Conservation (phyloP, 129 eudicot species). For the Centrapalus pauciflorus region DNA sequence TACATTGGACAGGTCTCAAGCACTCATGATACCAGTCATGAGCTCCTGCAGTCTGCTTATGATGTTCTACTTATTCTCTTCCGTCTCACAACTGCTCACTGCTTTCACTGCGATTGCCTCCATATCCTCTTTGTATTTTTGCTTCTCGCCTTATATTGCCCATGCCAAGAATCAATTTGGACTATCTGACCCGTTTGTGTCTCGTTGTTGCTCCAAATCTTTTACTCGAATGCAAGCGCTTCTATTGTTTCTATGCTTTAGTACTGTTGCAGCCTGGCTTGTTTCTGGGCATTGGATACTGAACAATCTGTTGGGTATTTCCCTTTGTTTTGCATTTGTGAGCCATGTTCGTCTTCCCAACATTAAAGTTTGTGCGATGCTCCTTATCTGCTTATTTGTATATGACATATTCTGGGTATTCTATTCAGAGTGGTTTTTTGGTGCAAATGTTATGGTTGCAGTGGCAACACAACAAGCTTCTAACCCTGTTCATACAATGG, state of each 20-base stretch:
- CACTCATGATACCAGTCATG: slow-evolving; percentile 93
- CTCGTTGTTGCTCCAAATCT: slow-evolving; percentile 78
- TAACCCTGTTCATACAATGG: slow-evolving; percentile 95
- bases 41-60: slow-evolving; percentile 84
- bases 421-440: slow-evolving; percentile 84
- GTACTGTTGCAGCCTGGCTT: slow-evolving; percentile 72
- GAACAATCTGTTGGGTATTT: slow-evolving; percentile 88
- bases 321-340: slow-evolving; percentile 94
- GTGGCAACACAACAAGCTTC: slow-evolving; percentile 98
- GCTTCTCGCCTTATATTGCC: slow-evolving; percentile 62
- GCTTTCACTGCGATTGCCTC: slow-evolving; percentile 86
- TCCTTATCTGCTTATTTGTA: slow-evolving; percentile 72
- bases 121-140: slow-evolving; percentile 65
- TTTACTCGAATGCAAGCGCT: slow-evolving; percentile 68
- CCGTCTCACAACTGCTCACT: slow-evolving; percentile 92
- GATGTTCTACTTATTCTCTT: slow-evolving; percentile 94
- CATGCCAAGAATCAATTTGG: slow-evolving; percentile 57
- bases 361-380: slow-evolving; percentile 91
- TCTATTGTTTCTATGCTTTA: slow-evolving; percentile 46
- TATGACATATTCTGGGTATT: slow-evolving; percentile 98
- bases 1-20: slow-evolving; percentile 89
- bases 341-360: slow-evolving; percentile 98
- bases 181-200: slow-evolving; percentile 64
- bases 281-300: slow-evolving; percentile 87
- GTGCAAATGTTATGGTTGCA: slow-evolving; percentile 95